A percentile compares a stretch with the other conserved stretches of the same genome.
These are phyloP conservation scores for Saccharomyces hybrid DNA, from an alignment of 1,139 yeast species.

Conservation along the genomic window DNA sequence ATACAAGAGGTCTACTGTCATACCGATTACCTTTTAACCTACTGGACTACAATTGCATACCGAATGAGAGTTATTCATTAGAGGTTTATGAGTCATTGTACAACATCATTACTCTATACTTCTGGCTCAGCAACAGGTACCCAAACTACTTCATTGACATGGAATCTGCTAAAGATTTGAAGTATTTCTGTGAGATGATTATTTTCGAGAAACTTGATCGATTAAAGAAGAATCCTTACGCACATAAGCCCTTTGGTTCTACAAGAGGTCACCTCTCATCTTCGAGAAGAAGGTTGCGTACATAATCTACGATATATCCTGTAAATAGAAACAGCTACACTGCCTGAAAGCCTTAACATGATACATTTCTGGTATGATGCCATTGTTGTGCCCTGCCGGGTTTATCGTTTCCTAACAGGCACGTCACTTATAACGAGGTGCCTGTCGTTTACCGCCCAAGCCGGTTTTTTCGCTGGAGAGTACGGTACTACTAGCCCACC, in stretches of 20 bases:
- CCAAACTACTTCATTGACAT: slow-evolving; percentile 74
- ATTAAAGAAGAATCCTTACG: slow-evolving; percentile 28
- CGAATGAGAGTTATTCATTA: slow-evolving; percentile 35
- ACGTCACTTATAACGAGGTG: neutral
- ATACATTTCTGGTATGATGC: neutral
- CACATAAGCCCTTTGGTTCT: slow-evolving; percentile 6
- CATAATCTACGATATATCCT: slow-evolving; percentile 2
- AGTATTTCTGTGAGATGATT: slow-evolving; percentile 55
- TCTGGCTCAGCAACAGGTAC: slow-evolving; percentile 86
- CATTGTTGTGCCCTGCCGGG: neutral
- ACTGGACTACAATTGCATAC: slow-evolving; percentile 22
- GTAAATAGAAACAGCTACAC: slow-evolving; percentile 5
- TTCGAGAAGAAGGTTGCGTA: neutral
- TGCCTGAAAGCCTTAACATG: neutral
- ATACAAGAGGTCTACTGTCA: slow-evolving; percentile 29
- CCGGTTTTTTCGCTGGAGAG: slow-evolving; percentile 1
- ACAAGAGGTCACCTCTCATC: slow-evolving; percentile 2
- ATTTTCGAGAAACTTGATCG: slow-evolving; percentile 52
- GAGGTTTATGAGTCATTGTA: slow-evolving; percentile 62
- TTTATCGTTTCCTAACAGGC: neutral
- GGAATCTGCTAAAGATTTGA: slow-evolving; percentile 65
- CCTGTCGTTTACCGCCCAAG: neutral
- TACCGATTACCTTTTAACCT: slow-evolving; percentile 30
- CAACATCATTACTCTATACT: slow-evolving; percentile 55
- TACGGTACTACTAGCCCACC: neutral